Evolutionary conservation across 352 stramenopile species (phyloP), one percentile per base, ranked within the genome.

Genomic region (Globisporangium nunn): DNA sequence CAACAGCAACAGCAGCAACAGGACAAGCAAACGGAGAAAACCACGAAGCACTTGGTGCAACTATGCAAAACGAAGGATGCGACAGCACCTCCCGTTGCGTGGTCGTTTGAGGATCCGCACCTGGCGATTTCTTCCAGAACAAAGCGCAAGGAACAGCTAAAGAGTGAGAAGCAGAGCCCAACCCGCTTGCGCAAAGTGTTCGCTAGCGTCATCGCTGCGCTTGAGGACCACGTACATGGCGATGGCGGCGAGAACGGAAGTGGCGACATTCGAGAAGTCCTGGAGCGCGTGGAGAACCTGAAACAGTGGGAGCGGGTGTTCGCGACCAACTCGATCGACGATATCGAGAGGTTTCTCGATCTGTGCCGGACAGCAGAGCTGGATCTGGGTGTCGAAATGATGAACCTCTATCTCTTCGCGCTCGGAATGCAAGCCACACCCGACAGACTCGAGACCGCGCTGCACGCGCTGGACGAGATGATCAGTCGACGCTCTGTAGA

Each of bases 391-490:
- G 37, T 55, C 11, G 39, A 46, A 29, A 45, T 61, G 35, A 43
- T 54, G 31, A 63, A 66, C 40, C 43, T 66, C 31, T 63, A 63
- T 28, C 43, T 65, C 28, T 39, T 52, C 18, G 35, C 58, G n/a
- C 31, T 54, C 2, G 29, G 40, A 23, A 49, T 45, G 56, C 30
- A 54, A 31, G 3, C n/a, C 10, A n/a, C 3, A 11, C 1, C 15
- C 23, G 40, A 46, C 23, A 54, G 30, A 56, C 23, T 78, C 63
- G 12, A 44, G 71, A 35, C 70, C 63, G 31, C 40, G 70, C 12
- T 82, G 23, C 37, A 18, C 15, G 35, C 76, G 52, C n/a, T 85
- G 23, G 58, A 83, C 33, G 55, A 68, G 37, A 69, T 85, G 56
- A 67, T 79, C 49, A 11, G 29, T 3, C 51, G 46, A 8, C 28